phyloP scores from a whole-genome alignment of 306 rosid species.

The Crataegus laevigata region DNA sequence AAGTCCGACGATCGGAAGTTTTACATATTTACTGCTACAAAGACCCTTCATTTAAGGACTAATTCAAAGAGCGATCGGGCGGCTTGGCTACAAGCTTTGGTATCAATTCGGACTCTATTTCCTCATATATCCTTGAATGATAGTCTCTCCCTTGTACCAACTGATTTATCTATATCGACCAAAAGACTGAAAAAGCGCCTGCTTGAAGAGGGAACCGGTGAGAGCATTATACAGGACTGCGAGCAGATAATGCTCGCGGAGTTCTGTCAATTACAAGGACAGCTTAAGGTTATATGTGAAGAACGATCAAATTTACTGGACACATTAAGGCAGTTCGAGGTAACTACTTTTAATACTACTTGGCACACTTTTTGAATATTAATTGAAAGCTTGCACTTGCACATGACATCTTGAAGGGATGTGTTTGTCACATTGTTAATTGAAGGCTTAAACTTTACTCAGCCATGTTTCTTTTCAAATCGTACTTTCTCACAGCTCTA shows the following conservation, averaged over 20 bases:
- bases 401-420: neutral
- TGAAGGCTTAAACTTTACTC: too few relatives aligned
- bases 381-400: neutral
- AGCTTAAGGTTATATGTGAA: conserved; percentile 49
- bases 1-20: conserved; percentile 81
- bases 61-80: conserved; percentile 77
- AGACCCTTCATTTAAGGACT: conserved; percentile 93
- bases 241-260: conserved; percentile 86
- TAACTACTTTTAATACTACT: conserved; percentile 18
- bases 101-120: conserved; percentile 56
- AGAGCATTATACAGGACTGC: conserved; percentile 63
- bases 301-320: conserved; percentile 75
- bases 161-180: conserved; percentile 61
- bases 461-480: neutral
- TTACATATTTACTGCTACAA: conserved; percentile 82
- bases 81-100: conserved; percentile 87
- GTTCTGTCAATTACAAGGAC: conserved; percentile 66
- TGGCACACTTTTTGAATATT: neutral
- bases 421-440: too few relatives aligned
- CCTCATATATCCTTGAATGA: conserved; percentile 41
- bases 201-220: conserved; percentile 67
- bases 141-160: conserved; percentile 43
- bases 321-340: conserved; percentile 88
- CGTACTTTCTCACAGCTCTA: neutral
- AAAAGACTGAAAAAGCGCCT: conserved; percentile 64